Conservation (phyloP, 1,139 yeast species). For the Saccharomyces uvarum region DNA sequence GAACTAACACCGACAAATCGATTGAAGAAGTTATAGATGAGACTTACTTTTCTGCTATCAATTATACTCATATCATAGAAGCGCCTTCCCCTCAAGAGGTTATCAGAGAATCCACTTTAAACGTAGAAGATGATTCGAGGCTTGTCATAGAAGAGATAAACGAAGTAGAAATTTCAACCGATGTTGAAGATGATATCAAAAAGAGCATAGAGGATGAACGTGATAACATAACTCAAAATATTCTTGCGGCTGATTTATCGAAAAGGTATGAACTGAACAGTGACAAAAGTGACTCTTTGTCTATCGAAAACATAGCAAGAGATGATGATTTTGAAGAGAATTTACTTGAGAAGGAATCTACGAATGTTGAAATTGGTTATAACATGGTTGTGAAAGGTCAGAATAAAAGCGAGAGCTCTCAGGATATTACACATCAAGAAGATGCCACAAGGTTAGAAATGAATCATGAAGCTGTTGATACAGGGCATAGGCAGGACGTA, state of each 20-base stretch:
- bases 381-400: not conserved
- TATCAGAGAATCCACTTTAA: not conserved
- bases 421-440: not conserved
- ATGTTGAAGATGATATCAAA: not conserved
- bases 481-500: not conserved
- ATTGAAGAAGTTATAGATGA: not conserved
- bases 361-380: not conserved
- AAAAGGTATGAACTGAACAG: not conserved
- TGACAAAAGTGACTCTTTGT: not conserved
- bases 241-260: not conserved
- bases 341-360: not conserved
- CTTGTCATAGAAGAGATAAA: not conserved
- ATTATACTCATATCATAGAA: not conserved
- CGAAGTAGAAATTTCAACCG: not conserved
- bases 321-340: not conserved
- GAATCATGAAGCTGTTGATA: not conserved
- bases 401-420: not conserved
- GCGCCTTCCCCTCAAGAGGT: not conserved
- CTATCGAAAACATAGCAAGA: not conserved
- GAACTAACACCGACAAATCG: not conserved
- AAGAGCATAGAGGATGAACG: not conserved
- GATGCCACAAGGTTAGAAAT: not conserved
- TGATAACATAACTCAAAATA: not conserved
- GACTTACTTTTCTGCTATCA: not conserved
- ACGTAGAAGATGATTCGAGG: not conserved